Percentiles rank a stretch among this genome's conserved stretches.
These are phyloP conservation scores for Mortierella antarctica DNA, from an alignment of 192 early-diverging fungal genomes.

Conservation along the genomic window DNA sequence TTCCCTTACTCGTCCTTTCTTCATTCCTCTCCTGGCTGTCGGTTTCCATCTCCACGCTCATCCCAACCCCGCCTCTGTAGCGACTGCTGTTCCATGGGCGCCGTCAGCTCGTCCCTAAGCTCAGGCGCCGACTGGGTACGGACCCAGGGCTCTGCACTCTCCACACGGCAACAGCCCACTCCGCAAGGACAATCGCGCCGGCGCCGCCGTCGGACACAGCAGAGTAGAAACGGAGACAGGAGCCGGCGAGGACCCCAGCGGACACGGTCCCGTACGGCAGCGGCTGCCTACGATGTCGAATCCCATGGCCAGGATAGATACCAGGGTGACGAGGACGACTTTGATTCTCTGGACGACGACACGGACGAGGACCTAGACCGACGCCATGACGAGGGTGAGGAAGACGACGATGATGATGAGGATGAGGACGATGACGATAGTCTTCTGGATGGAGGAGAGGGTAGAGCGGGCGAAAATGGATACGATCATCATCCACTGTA, in stretches of 20 bases:
- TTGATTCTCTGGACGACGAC: slow-evolving; percentile 14
- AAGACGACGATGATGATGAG: not conserved
- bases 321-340: slow-evolving; percentile 11
- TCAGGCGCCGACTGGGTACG: slow-evolving; percentile 29
- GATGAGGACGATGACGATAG: slow-evolving; percentile 25
- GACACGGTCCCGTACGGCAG: not conserved
- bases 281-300: slow-evolving; percentile 12
- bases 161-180: not conserved
- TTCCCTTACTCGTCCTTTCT: not conserved
- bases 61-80: not conserved
- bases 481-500: slow-evolving; percentile 43
- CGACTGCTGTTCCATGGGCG: slow-evolving; percentile 18
- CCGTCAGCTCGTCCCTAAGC: slow-evolving; percentile 37
- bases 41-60: not conserved
- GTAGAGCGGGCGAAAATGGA: not conserved
- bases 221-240: not conserved
- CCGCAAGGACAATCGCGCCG: not conserved
- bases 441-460: slow-evolving; percentile 5
- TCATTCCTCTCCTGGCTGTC: not conserved
- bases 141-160: slow-evolving; percentile 7
- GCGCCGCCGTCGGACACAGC: not conserved
- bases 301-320: slow-evolving; percentile 6
- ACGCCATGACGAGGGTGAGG: slow-evolving; percentile 1
- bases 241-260: slow-evolving; percentile 11
- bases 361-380: slow-evolving; percentile 2